A percentile compares a stretch with the other conserved stretches of the same genome.
phyloP scores from a whole-genome alignment of 192 early-diverging fungal species.

The Phlyctochytrium planicorne region DNA sequence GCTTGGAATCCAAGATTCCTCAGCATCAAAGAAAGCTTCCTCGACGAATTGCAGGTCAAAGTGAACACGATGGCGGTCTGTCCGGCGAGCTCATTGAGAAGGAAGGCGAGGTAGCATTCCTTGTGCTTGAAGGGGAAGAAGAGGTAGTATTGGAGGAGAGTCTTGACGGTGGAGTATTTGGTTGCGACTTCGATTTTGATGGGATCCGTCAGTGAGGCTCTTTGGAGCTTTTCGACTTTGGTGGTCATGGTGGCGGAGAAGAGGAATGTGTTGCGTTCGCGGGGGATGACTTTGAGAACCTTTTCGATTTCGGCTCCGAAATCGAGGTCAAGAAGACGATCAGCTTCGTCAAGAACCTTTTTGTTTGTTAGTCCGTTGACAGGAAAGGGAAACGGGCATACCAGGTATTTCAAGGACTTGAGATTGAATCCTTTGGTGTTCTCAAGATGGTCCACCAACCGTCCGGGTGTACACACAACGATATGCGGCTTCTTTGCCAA shows the following conservation, averaged over 20 bases:
- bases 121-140: conserved; percentile 97
- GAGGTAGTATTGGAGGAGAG: conserved; percentile 91
- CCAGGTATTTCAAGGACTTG: conserved; percentile 86
- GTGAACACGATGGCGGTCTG: conserved; percentile 89
- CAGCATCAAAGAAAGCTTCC: conserved; percentile 83
- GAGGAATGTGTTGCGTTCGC: conserved; percentile 87
- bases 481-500: conserved; percentile 94
- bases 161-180: conserved; percentile 90
- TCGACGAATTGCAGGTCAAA: conserved; percentile 81
- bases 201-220: conserved; percentile 86
- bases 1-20: conserved; percentile 93
- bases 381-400: conserved; percentile 93
- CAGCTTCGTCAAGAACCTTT: conserved; percentile 91
- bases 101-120: conserved; percentile 89
- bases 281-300: conserved; percentile 87
- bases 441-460: conserved; percentile 93
- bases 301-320: conserved; percentile 88
- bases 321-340: conserved; percentile 31
- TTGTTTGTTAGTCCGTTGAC: conserved; percentile 60
- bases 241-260: conserved; percentile 99
- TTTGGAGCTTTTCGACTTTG: conserved; percentile 95
- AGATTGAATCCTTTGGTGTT: conserved; percentile 98
- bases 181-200: conserved; percentile 95
- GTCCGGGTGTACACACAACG: conserved; percentile 92
- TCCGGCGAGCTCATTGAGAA: conserved; percentile 92